These are phyloP conservation scores for Phaffomyces thermotolerans DNA, from an alignment of 805 yeast species.

Conservation along the genomic window DNA sequence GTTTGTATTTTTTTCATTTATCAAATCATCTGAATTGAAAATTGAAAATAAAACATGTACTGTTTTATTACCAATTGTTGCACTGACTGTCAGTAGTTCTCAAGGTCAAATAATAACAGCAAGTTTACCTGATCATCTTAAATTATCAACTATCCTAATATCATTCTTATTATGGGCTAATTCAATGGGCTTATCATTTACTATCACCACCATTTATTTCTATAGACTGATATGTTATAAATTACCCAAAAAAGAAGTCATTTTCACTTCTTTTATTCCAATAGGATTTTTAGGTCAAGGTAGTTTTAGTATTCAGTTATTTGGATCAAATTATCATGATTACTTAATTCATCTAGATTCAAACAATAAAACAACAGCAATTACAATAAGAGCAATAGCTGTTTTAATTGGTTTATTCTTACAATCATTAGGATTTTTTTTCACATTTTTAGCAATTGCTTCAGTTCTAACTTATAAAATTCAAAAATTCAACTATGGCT, in stretches of 20 bases:
- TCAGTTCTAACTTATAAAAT: conserved; percentile 27
- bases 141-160: conserved; percentile 46
- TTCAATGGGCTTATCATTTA: conserved; percentile 55
- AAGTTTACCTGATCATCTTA: conserved; percentile 37
- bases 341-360: conserved; percentile 17
- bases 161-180: conserved; percentile 59
- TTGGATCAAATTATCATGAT: conserved; percentile 37
- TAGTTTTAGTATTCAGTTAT: conserved; percentile 53
- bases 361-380: conserved; percentile 20
- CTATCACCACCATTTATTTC: conserved; percentile 48
- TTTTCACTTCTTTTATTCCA: conserved; percentile 69
- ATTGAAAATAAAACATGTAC: conserved; percentile 44
- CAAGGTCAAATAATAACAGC: conserved; percentile 52
- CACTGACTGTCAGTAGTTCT: conserved; percentile 70
- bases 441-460: conserved; percentile 38
- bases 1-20: conserved; percentile 42
- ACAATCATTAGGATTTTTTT: conserved; percentile 51
- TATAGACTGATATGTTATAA: conserved; percentile 52
- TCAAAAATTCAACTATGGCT: conserved; percentile 40
- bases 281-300: conserved; percentile 88
- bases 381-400: conserved; percentile 28
- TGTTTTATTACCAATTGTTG: conserved; percentile 67
- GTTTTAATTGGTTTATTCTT: conserved; percentile 37
- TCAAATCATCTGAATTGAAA: conserved; percentile 28
- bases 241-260: conserved; percentile 45